A percentile compares a stretch with the other conserved stretches of the same genome.
phyloP scores from a whole-genome alignment of 2,329 filamentous ascomycete species.

The Sporothrix pallida region DNA sequence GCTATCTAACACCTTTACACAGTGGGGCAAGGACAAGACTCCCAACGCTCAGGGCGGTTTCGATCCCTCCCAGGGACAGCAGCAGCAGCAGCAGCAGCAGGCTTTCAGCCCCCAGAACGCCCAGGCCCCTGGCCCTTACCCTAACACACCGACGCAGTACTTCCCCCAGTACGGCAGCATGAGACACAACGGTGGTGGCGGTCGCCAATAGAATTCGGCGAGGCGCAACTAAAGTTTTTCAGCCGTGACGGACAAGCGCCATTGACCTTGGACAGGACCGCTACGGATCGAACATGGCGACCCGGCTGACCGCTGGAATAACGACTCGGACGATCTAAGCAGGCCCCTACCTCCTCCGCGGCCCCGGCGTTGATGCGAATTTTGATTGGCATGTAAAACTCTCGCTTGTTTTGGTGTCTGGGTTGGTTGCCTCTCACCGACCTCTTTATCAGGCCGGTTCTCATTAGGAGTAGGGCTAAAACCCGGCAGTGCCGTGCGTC shows the following conservation, averaged over 20 bases:
- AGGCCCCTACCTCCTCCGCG: no score
- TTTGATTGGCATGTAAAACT: neutral
- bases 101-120: slow-evolving; percentile 75
- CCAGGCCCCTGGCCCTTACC: slow-evolving; percentile 70
- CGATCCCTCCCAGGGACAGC: slow-evolving; percentile 64
- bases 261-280: neutral
- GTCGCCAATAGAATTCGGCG: slow-evolving; percentile 61
- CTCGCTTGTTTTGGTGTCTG: neutral
- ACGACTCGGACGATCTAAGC: no score
- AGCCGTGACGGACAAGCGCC: neutral
- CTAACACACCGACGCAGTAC: slow-evolving; percentile 78
- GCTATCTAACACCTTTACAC: slow-evolving; percentile 18
- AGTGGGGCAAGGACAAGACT: slow-evolving; percentile 99
- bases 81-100: slow-evolving; percentile 52
- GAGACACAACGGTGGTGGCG: slow-evolving; percentile 51
- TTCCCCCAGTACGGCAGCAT: slow-evolving; percentile 80
- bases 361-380: neutral
- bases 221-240: neutral
- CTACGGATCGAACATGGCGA: neutral
- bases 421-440: neutral
- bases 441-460: slow-evolving; percentile 2
- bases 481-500: neutral
- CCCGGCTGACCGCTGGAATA: no score
- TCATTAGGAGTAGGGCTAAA: slow-evolving; percentile 18
- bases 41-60: slow-evolving; percentile 75